phyloP scores from a whole-genome alignment of 768 basidiomycete genomes.

The Suillus tomentosus region DNA sequence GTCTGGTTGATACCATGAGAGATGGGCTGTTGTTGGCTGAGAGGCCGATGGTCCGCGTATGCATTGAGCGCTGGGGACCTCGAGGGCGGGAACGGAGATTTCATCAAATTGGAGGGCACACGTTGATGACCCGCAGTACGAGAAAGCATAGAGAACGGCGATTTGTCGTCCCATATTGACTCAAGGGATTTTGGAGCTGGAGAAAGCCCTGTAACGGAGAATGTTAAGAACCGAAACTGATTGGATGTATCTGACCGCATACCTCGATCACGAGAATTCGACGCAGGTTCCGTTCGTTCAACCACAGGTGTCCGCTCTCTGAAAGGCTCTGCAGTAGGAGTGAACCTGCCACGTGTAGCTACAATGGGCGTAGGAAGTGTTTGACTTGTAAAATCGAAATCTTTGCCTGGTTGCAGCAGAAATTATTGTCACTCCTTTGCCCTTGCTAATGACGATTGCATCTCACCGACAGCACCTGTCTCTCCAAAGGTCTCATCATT shows the following conservation, averaged over 20 bases:
- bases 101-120: slow-evolving; percentile 24
- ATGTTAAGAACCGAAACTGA: slow-evolving; percentile 18
- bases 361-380: slow-evolving; percentile 30
- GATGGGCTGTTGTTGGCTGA: slow-evolving; percentile 42
- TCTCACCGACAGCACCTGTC: slow-evolving; percentile 69
- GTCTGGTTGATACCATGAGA: slow-evolving; percentile 37
- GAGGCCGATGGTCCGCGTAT: slow-evolving; percentile 34
- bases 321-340: slow-evolving; percentile 23
- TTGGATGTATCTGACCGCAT: slow-evolving; percentile 17
- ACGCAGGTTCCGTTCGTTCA: slow-evolving; percentile 21
- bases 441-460: slow-evolving; percentile 11
- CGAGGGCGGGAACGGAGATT: slow-evolving; percentile 25
- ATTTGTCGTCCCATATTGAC: slow-evolving; percentile 83
- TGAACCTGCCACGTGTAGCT: slow-evolving; percentile 20
- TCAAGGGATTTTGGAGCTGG: slow-evolving; percentile 56
- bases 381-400: slow-evolving; percentile 82
- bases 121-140: slow-evolving; percentile 39
- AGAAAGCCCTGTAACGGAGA: slow-evolving; percentile 24
- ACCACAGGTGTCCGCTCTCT: slow-evolving; percentile 33
- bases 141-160: slow-evolving; percentile 69
- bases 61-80: slow-evolving; percentile 27
- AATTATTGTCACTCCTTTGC: slow-evolving; percentile 15
- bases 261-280: slow-evolving; percentile 32
- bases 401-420: slow-evolving; percentile 60
- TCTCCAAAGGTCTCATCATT: slow-evolving; percentile 98